phyloP scores from a whole-genome alignment of 257 asterid genomes.

The Oldenlandia corymbosa region DNA sequence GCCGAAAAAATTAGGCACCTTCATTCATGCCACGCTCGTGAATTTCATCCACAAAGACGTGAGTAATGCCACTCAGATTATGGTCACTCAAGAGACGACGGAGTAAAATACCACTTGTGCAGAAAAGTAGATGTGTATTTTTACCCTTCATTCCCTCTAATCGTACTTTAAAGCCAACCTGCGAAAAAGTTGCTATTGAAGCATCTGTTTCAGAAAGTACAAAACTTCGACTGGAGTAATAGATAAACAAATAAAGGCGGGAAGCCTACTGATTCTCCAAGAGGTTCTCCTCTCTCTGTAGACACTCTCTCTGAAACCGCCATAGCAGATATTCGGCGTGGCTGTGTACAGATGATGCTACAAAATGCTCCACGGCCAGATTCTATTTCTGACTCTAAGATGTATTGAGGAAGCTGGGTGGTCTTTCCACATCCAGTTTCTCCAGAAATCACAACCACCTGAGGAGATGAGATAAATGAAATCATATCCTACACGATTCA shows the following conservation, averaged over 20 bases:
- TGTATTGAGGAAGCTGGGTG: slow-evolving; percentile 95
- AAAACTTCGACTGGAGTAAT: slow-evolving; percentile 8
- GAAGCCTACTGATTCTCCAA: slow-evolving; percentile 88
- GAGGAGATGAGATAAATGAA: slow-evolving; percentile 15
- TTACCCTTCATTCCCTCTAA: slow-evolving; percentile 94
- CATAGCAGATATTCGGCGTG: slow-evolving; percentile 96
- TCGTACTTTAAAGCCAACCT: slow-evolving; percentile 99
- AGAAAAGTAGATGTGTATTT: slow-evolving; percentile 88
- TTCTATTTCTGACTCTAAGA: slow-evolving; percentile 90
- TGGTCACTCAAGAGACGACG: slow-evolving; percentile 92
- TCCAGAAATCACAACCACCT: slow-evolving; percentile 96
- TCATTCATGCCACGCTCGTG: slow-evolving; percentile 99
- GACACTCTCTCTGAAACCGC: slow-evolving; percentile 95
- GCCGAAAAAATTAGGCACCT: slow-evolving; percentile 43
- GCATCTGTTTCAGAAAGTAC: slow-evolving; percentile 12
- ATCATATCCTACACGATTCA: not conserved
- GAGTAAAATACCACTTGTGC: slow-evolving; percentile 97
- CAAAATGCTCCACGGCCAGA: slow-evolving; percentile 99
- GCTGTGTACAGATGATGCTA: slow-evolving; percentile 95
- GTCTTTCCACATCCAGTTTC: slow-evolving; percentile 99
- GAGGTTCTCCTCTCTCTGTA: slow-evolving; percentile 94
- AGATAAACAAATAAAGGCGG: slow-evolving; percentile 17
- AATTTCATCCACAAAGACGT: slow-evolving; percentile 95
- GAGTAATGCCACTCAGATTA: slow-evolving; percentile 79
- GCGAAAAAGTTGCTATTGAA: slow-evolving; percentile 36